These are phyloP conservation scores for Cladophialophora immunda DNA, from an alignment of 2,329 filamentous ascomycete species.

Conservation along the genomic window DNA sequence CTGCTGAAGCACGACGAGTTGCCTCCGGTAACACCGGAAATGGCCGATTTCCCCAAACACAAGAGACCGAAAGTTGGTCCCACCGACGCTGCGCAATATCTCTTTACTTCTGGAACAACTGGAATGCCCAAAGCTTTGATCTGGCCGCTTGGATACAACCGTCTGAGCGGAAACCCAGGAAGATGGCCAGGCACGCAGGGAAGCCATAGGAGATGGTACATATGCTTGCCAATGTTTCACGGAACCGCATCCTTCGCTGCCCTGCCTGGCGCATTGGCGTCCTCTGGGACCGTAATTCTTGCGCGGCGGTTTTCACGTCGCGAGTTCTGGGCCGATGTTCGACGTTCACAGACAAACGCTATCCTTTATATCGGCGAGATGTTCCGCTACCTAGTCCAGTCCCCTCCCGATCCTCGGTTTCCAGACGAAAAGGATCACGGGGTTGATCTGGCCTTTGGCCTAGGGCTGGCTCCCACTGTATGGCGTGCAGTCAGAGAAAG, in stretches of 20 bases:
- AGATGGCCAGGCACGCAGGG: conserved; percentile 48
- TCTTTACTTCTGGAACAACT: conserved; percentile 51
- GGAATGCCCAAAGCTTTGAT: conserved; percentile 41
- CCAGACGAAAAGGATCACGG: conserved; percentile 32
- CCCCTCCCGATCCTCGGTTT: conserved; percentile 30
- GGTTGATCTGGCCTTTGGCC: conserved; percentile 31
- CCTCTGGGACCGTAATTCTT: conserved; percentile 32
- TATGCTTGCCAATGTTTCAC: conserved; percentile 58
- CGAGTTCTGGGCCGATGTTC: conserved; percentile 37
- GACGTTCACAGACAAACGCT: conserved; percentile 33
- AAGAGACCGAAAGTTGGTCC: conserved; percentile 29
- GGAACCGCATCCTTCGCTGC: conserved; percentile 57
- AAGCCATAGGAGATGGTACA: conserved; percentile 58
- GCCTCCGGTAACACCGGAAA: conserved; percentile 27
- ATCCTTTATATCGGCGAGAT: conserved; percentile 40
- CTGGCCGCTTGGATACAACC: conserved; percentile 29
- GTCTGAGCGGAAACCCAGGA: conserved; percentile 19
- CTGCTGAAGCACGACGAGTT: conserved; percentile 27
- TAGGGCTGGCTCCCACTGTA: conserved; percentile 30
- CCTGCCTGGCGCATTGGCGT: conserved; percentile 37
- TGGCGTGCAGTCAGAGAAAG: conserved; percentile 41
- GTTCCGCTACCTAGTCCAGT: conserved; percentile 38
- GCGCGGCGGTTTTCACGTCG: conserved; percentile 41
- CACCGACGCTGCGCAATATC: conserved; percentile 32
- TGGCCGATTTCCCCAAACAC: conserved; percentile 33